Percentiles rank a stretch among this genome's conserved stretches.
These are phyloP conservation scores for Aureobasidium sp. DNA, from an alignment of 2,329 filamentous ascomycete genomes.

Conservation along the genomic window DNA sequence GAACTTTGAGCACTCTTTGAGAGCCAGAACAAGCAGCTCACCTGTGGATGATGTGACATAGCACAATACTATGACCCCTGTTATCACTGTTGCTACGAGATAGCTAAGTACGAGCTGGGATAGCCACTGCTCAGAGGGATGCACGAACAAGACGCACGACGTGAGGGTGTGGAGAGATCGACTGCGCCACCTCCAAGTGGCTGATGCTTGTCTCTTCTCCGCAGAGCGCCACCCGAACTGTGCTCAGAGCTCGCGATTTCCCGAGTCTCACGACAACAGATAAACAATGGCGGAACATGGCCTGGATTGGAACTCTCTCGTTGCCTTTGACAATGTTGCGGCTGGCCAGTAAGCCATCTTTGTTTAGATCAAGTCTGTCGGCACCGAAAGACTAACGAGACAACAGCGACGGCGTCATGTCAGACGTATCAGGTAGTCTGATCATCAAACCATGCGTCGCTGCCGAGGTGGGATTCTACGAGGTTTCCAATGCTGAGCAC, in stretches of 20 bases:
- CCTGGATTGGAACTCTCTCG: conserved; percentile 52
- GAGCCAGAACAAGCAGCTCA: neutral
- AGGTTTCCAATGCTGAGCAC: conserved; percentile 57
- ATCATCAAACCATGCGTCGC: conserved; percentile 91
- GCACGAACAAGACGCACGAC: neutral
- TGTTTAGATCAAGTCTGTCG: too few relatives aligned
- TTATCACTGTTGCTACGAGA: neutral
- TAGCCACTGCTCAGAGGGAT: neutral
- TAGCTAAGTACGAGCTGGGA: too few relatives aligned
- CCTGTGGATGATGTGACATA: neutral
- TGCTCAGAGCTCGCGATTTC: neutral
- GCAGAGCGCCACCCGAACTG: neutral
- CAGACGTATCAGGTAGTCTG: conserved; percentile 70
- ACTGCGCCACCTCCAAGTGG: neutral
- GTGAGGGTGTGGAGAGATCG: neutral
- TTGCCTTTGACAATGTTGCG: conserved; percentile 65
- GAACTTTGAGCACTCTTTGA: neutral
- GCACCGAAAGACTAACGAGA: neutral
- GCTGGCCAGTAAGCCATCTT: conserved; percentile 70
- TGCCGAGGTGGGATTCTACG: conserved; percentile 83
- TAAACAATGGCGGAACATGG: conserved; percentile 30
- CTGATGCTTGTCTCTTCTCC: neutral
- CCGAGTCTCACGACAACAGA: neutral
- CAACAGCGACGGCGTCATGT: conserved; percentile 77
- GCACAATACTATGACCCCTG: neutral